Percentiles rank a stretch among this genome's conserved stretches.
Evolutionary conservation across 805 yeast genomes (phyloP).

Genomic region (Lipomyces yamadae): DNA sequence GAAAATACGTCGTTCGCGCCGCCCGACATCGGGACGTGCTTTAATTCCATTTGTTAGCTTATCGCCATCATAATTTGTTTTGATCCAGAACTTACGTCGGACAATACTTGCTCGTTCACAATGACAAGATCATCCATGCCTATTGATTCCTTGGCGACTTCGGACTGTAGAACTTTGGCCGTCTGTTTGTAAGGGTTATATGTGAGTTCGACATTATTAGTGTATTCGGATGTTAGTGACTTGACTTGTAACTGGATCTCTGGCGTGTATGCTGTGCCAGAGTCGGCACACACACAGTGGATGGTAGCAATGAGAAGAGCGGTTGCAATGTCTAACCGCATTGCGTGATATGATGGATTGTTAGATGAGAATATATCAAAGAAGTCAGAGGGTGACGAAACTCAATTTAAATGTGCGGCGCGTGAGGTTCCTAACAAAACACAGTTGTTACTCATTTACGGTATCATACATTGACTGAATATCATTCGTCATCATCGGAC

Average conservation of each 20-base stretch:
- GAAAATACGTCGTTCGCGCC: constrained; percentile 17
- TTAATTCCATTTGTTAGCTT: background rate
- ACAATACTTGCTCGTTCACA: constrained; percentile 17
- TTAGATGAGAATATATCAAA: no score
- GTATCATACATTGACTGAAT: background rate
- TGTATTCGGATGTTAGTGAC: constrained; percentile 3
- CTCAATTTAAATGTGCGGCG: background rate
- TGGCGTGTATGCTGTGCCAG: background rate
- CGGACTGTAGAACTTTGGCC: constrained; percentile 8
- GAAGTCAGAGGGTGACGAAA: no score
- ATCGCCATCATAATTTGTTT: background rate
- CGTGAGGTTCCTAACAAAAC: background rate
- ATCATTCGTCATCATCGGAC: constrained; percentile 27
- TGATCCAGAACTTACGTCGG: constrained; percentile 17
- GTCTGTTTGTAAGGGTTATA: constrained; percentile 9
- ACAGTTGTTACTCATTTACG: background rate
- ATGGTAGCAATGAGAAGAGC: background rate
- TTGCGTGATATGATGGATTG: background rate
- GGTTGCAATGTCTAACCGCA: background rate
- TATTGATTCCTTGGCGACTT: constrained; percentile 2
- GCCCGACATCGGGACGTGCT: constrained; percentile 16
- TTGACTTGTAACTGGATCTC: constrained; percentile 8
- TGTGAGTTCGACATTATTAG: constrained; percentile 8
- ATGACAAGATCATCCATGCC: background rate
- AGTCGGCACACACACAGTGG: background rate